These are phyloP conservation scores for Penicillium italicum DNA, from an alignment of 2,329 filamentous ascomycete species.

Conservation along the genomic window DNA sequence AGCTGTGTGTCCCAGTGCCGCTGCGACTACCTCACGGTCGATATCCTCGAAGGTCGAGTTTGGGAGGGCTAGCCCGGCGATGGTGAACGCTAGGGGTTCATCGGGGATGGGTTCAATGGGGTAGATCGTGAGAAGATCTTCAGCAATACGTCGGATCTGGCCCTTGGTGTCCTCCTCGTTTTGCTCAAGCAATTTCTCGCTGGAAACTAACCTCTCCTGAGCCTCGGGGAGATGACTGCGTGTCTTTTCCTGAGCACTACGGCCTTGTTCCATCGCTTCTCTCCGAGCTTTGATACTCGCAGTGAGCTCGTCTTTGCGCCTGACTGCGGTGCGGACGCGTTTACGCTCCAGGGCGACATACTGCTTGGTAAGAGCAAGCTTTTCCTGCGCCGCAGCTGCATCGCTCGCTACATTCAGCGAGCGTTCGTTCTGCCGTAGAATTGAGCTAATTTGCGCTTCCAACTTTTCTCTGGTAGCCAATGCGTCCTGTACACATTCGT, in stretches of 20 bases:
- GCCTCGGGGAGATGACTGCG: constrained; percentile 61
- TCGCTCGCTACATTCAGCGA: constrained; percentile 31
- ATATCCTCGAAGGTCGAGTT: constrained; percentile 73
- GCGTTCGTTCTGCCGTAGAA: constrained; percentile 39
- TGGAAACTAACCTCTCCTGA: constrained; percentile 56
- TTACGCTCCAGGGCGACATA: constrained; percentile 63
- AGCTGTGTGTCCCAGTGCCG: constrained; percentile 75
- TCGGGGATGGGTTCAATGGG: constrained; percentile 67
- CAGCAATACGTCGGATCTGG: constrained; percentile 84
- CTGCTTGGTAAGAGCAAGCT: constrained; percentile 42
- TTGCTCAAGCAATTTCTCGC: constrained; percentile 53
- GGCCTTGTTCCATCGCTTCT: constrained; percentile 64
- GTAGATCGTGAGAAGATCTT: constrained; percentile 75
- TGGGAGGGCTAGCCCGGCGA: constrained; percentile 72
- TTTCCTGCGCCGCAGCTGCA: constrained; percentile 41
- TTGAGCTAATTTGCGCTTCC: constrained; percentile 69
- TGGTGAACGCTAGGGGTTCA: constrained; percentile 73
- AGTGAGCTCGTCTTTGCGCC: constrained; percentile 64
- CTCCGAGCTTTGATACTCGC: constrained; percentile 63
- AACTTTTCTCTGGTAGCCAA: constrained; percentile 71
- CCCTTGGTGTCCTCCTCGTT: constrained; percentile 66
- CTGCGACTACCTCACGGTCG: constrained; percentile 66
- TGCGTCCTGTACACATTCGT: constrained; percentile 88
- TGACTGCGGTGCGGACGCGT: constrained; percentile 59
- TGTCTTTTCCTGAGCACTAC: constrained; percentile 56